Evolutionary conservation across 2,329 filamentous ascomycete genomes (phyloP), one percentile per base, ranked within the genome.

Genomic region (Talaromyces funiculosus): DNA sequence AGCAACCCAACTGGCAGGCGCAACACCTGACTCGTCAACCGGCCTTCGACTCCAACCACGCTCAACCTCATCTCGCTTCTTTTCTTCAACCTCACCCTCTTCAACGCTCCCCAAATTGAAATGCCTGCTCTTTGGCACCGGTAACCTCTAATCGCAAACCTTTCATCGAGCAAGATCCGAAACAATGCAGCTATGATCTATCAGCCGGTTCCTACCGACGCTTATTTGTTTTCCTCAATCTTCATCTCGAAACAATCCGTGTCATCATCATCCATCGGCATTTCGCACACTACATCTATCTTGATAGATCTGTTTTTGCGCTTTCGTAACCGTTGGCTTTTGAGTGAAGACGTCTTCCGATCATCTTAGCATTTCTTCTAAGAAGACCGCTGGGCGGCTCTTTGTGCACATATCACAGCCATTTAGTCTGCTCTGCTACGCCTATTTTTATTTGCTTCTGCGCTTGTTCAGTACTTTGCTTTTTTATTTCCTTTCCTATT

Each of bases 401-500:
- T 59, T 56, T 47, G 51, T 60, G 49, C 60, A 58, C 47, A 61
- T 61, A 58, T 61, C 37, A 14, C 22, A 33, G 26, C 55, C 40
- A 45, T 54, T 16, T 61, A 55, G 35, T 43, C 43, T 62, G 51
- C 49, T 51, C 43, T 62, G 51, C 49, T 51, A 35, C 49, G 29
- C 40, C 24, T 47, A 31, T 62, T 42, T 60, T 31, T 33, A 22
- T 56, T 35, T 37, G 45, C 43, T 59, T 51, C 47, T 45, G 38
- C 59, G 60, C 65, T 65, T 63, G 53, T 26, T 62, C 65, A 45
- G 18, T 49, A 57, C 60, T 57, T 59, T 6, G 38, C 53, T 61
- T 51, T 57, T 37, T 62, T 49, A 40, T 63, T 60, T 61, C 60
- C 67, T 69, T 64, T 66, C 70, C 63, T 68, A 64, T 68, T 65